Evolutionary conservation across 2,329 filamentous ascomycete genomes (phyloP), one percentile per base, ranked within the genome.

Genomic region (Didymella lethalis): DNA sequence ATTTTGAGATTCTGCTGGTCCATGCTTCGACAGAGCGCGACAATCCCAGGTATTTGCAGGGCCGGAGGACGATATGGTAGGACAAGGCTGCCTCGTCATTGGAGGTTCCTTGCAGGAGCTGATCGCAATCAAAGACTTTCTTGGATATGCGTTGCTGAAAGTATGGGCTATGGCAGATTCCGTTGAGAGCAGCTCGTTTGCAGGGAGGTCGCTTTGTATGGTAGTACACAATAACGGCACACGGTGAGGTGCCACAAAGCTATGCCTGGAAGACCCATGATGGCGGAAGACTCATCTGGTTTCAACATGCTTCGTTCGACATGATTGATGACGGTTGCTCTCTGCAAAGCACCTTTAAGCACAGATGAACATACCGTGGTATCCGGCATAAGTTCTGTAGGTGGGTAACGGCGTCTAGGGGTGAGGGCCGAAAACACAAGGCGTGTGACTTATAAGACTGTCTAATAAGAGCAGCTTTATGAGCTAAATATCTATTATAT

Each of bases 1-100:
- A 32, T 52, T n/a, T 45, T 31, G 57, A 40, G 23, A 52, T 10
- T 29, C 8, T 48, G 34, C 14, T 51, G 54, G 50, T 32, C 54
- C 48, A 48, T 52, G 51, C 48, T 54, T 48, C n/a, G 43, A 23
- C 12, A 36, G 25, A 44, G 34, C 34, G 45, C 29, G 10, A 31
- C 3, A 25, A 18, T n/a, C 16, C 32, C 18, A 53, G 45, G 41
- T 28, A 49, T 26, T 36, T 41, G 36, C 51, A 48, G 43, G 34
- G n/a, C 29, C 14, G 5, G 3, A 52, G 48, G 43, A 52, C 18
- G 23, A 25, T 50, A 20, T 43, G 29, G 56, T 54, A 31, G 29
- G 26, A 48, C 43, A 20, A 38, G 8, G n/a, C 18, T 52, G 34
- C 28, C 54, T 31, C 11, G 26, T 26, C 29, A 41, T 10, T 28